A percentile compares a stretch with the other conserved stretches of the same genome.
Conservation (phyloP, 805 yeast genomes). For the Ogataea siamensis region DNA sequence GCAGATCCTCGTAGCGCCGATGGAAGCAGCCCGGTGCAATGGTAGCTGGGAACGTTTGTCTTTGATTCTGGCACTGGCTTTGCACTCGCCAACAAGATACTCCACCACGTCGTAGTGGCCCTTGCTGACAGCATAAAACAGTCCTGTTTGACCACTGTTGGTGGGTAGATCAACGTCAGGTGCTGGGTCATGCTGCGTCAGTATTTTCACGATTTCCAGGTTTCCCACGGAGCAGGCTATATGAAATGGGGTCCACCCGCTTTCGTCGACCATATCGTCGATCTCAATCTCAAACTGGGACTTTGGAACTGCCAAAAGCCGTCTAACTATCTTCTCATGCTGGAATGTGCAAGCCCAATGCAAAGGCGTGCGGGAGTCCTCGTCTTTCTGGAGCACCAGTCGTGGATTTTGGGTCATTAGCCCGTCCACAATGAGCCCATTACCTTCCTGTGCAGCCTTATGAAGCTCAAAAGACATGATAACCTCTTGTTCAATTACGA, state of each 20-base stretch:
- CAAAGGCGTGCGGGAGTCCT: slow-evolving; percentile 74
- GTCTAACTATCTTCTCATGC: slow-evolving; percentile 48
- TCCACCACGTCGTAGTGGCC: slow-evolving; percentile 53
- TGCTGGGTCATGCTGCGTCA: slow-evolving; percentile 50
- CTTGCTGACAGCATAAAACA: slow-evolving; percentile 78
- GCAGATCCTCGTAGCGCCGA: slow-evolving; percentile 62
- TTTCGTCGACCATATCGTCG: slow-evolving; percentile 65
- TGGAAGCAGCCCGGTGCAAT: slow-evolving; percentile 79
- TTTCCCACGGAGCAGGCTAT: slow-evolving; percentile 78
- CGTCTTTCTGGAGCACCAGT: slow-evolving; percentile 50
- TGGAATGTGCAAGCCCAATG: slow-evolving; percentile 85
- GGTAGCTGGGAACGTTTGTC: slow-evolving; percentile 68
- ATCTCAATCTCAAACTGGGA: slow-evolving; percentile 43
- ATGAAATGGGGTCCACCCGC: slow-evolving; percentile 90
- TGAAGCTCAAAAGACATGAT: slow-evolving; percentile 38
- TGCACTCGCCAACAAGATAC: slow-evolving; percentile 48
- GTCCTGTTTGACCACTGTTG: slow-evolving; percentile 62
- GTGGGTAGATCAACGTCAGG: slow-evolving; percentile 66
- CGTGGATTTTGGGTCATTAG: slow-evolving; percentile 51
- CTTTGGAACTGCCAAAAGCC: slow-evolving; percentile 40
- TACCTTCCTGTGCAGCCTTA: slow-evolving; percentile 65
- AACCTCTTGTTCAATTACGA: neutral
- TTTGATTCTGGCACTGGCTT: slow-evolving; percentile 61
- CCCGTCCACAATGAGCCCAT: slow-evolving; percentile 48
- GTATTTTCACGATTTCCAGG: slow-evolving; percentile 44